These are phyloP conservation scores for Polysphondylium violaceum DNA, from an alignment of 78 protist species.

Conservation along the genomic window DNA sequence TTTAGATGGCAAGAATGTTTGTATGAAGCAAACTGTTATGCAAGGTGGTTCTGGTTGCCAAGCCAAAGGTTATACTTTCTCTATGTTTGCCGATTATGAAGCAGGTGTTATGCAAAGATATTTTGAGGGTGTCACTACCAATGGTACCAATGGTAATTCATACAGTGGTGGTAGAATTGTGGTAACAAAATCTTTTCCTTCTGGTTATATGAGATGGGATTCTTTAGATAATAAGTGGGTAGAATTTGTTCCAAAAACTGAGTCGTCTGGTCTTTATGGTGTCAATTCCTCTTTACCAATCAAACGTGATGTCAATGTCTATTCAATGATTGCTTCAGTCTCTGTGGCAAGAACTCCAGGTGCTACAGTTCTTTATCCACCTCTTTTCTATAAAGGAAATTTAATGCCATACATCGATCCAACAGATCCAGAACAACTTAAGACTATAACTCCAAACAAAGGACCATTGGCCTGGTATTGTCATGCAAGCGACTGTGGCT, in stretches of 20 bases:
- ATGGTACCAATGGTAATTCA: neutral
- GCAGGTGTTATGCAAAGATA: slow-evolving; percentile 16
- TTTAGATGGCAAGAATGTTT: neutral
- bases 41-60: slow-evolving; percentile 40
- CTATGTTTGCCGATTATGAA: slow-evolving; percentile 53
- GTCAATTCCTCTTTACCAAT: slow-evolving; percentile 3
- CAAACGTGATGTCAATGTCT: slow-evolving; percentile 8
- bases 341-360: neutral
- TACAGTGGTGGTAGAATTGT: slow-evolving; percentile 1
- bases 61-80: neutral
- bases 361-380: slow-evolving; percentile 10
- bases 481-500: slow-evolving; percentile 36
- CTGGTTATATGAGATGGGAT: slow-evolving; percentile 22
- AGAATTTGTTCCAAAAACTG: neutral
- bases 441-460: neutral
- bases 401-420: slow-evolving; percentile 40
- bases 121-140: slow-evolving; percentile 8
- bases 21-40: slow-evolving; percentile 48
- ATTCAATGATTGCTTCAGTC: slow-evolving; percentile 5
- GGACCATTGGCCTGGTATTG: slow-evolving; percentile 31
- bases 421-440: neutral
- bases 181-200: neutral
- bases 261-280: neutral
- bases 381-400: slow-evolving; percentile 1
- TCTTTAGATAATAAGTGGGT: neutral